Conservation (phyloP, 331 rosid species). For the Acacia pycnantha region DNA sequence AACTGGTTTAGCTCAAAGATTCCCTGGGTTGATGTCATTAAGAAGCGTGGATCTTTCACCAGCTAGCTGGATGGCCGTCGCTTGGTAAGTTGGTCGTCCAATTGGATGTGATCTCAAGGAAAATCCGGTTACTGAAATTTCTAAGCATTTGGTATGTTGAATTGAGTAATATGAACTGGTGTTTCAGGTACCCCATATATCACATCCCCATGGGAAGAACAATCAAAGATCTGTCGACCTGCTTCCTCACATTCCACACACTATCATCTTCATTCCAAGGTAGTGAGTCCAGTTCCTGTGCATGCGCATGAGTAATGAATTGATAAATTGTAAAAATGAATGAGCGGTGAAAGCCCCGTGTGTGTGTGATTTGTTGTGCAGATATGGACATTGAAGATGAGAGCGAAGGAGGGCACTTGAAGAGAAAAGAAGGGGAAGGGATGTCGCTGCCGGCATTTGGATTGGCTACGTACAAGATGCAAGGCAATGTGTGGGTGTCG, state of each 20-base stretch:
- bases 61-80: slow-evolving; percentile 98
- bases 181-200: slow-evolving; percentile 92
- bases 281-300: slow-evolving; percentile 20
- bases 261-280: slow-evolving; percentile 99
- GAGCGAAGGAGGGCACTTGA: slow-evolving; percentile 41
- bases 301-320: not conserved
- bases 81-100: slow-evolving; percentile 54
- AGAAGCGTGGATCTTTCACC: slow-evolving; percentile 98
- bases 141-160: not conserved
- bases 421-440: slow-evolving; percentile 70
- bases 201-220: slow-evolving; percentile 99
- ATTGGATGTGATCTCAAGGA: not conserved
- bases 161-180: not conserved
- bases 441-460: slow-evolving; percentile 84
- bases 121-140: not conserved
- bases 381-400: slow-evolving; percentile 91
- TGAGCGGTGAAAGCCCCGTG: not conserved
- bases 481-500: slow-evolving; percentile 83
- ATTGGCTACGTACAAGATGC: slow-evolving; percentile 94
- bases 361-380: slow-evolving; percentile 16
- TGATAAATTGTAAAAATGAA: not conserved
- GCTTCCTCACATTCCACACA: slow-evolving; percentile 92
- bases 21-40: slow-evolving; percentile 88
- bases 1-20: slow-evolving; percentile 72
- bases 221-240: slow-evolving; percentile 82